Percentiles rank a stretch among this genome's conserved stretches.
phyloP scores from a whole-genome alignment of 2,329 filamentous ascomycete species.

The Pseudogymnoascus sp. region DNA sequence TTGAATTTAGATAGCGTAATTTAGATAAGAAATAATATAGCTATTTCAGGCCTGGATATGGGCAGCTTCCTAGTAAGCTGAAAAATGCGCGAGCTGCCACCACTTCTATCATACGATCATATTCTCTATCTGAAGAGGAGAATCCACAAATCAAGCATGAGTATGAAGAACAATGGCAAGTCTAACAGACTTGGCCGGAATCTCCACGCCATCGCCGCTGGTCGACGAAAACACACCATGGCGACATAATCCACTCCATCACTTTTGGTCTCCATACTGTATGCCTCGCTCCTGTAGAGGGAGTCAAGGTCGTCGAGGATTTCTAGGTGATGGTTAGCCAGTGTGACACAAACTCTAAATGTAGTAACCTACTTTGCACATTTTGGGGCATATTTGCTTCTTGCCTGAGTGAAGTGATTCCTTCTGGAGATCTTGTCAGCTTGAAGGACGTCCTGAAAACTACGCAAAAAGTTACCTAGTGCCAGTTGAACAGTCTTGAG shows the following conservation, averaged over 20 bases:
- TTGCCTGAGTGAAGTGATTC: not conserved
- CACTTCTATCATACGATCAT: too few relatives aligned
- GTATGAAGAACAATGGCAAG: not conserved
- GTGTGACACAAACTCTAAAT: not conserved
- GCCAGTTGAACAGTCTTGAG: not conserved
- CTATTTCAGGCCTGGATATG: not conserved
- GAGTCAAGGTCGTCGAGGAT: not conserved
- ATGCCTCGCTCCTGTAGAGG: not conserved
- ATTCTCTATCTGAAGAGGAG: too few relatives aligned
- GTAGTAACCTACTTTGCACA: not conserved
- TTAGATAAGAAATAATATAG: not conserved
- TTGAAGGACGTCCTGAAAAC: not conserved
- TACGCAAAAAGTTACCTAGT: not conserved
- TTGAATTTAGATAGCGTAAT: too few relatives aligned
- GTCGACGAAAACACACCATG: not conserved
- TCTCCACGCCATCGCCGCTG: not conserved
- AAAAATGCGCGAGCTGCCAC: too few relatives aligned
- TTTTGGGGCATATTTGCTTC: not conserved
- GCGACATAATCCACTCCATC: not conserved
- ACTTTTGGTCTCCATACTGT: not conserved
- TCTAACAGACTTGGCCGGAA: not conserved
- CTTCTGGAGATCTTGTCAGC: not conserved
- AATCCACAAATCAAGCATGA: not conserved
- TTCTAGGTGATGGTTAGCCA: not conserved
- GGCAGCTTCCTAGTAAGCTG: too few relatives aligned